Percentiles rank a stretch among this genome's conserved stretches.
These are phyloP conservation scores for Spergularia marina DNA, from an alignment of 148 eudicot species.

Conservation along the genomic window DNA sequence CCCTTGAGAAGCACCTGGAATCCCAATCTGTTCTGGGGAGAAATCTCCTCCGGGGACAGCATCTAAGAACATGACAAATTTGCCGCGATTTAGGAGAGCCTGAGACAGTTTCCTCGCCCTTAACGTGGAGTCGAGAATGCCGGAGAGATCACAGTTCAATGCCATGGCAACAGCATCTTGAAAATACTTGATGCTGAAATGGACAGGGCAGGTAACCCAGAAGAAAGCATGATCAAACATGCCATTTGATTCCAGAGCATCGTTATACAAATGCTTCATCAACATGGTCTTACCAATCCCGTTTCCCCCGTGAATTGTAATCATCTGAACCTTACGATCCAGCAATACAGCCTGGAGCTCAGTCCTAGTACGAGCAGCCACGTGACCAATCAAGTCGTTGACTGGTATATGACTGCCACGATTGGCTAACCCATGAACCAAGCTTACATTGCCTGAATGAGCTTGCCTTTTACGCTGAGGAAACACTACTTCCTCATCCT, in stretches of 20 bases:
- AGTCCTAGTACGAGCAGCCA: background rate
- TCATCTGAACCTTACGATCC: conserved; percentile 8
- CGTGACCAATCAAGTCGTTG: too few species aligned
- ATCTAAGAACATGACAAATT: conserved; percentile 20
- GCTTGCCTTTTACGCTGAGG: too few species aligned
- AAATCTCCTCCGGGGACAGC: conserved; percentile 7
- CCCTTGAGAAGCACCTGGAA: conserved; percentile 14
- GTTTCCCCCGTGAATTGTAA: conserved; percentile 15
- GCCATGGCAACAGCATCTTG: conserved; percentile 22
- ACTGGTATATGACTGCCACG: too few species aligned
- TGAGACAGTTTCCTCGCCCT: conserved; percentile 12
- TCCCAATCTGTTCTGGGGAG: conserved; percentile 5
- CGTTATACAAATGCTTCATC: conserved; percentile 28
- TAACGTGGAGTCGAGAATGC: background rate
- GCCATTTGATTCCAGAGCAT: background rate
- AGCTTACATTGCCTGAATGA: too few species aligned
- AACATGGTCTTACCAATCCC: conserved; percentile 22
- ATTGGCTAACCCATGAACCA: too few species aligned
- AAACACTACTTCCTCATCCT: too few species aligned
- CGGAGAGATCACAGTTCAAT: conserved; percentile 15
- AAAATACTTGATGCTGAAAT: conserved; percentile 3
- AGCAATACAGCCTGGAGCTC: conserved; percentile 9
- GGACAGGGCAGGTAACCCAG: conserved; percentile 12
- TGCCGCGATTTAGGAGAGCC: conserved; percentile 3
- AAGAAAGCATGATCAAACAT: background rate